phyloP scores from a whole-genome alignment of 371 early-diverging fungal genomes.

The Syncephalastrum sp. region DNA sequence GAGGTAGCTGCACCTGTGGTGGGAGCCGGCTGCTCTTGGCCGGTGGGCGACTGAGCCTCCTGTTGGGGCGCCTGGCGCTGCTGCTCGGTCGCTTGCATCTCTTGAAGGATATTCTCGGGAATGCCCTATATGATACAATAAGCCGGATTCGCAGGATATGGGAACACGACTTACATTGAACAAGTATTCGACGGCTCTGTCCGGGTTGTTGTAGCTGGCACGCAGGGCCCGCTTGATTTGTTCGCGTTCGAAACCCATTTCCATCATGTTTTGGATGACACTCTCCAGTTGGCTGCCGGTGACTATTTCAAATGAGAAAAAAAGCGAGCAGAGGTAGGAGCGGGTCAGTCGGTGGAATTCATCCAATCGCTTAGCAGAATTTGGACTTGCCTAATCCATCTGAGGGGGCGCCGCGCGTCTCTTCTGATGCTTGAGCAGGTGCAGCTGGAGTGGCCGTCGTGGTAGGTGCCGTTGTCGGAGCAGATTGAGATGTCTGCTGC shows the following conservation, averaged over 20 bases:
- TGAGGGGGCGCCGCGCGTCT: too few relatives aligned
- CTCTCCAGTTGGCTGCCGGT: conserved; percentile 73
- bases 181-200: conserved; percentile 95
- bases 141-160: too few relatives aligned
- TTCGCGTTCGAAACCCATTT: conserved; percentile 93
- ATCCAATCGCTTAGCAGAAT: too few relatives aligned
- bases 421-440: conserved; percentile 25
- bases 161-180: conserved; percentile 62
- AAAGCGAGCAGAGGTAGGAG: conserved; percentile 24
- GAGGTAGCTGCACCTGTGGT: conserved; percentile 37
- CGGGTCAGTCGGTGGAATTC: conserved; percentile 5
- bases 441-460: conserved; percentile 20
- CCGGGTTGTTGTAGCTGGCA: conserved; percentile 96
- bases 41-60: neutral
- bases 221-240: conserved; percentile 89
- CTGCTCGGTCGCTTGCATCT: conserved; percentile 22
- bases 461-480: conserved; percentile 19
- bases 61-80: conserved; percentile 3
- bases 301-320: conserved; percentile 28
- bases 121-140: conserved; percentile 40
- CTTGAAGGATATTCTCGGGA: conserved; percentile 41
- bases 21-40: conserved; percentile 29
- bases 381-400: too few relatives aligned
- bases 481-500: conserved; percentile 16
- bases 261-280: conserved; percentile 85